phyloP scores from a whole-genome alignment of 1,284 basidiomycete species.

The Apiotrichum domesticum region DNA sequence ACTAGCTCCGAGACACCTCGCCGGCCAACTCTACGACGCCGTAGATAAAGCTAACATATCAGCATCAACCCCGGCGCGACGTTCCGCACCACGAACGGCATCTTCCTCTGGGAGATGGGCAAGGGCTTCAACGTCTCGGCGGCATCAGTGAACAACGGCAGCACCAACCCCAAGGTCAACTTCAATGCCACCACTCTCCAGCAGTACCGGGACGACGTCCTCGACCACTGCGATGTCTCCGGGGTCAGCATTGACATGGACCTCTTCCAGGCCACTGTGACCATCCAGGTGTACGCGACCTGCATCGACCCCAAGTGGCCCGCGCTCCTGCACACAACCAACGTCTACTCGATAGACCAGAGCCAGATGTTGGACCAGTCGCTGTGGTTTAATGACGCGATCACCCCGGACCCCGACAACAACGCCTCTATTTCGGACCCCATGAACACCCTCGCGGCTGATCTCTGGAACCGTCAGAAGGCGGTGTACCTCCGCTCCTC shows the following conservation, averaged over 20 bases:
- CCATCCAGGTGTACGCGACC: slow-evolving; percentile 17
- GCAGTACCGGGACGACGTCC: slow-evolving; percentile 17
- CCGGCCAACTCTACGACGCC: no score
- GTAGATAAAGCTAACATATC: no score
- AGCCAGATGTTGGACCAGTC: slow-evolving; percentile 7
- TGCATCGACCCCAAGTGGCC: slow-evolving; percentile 22
- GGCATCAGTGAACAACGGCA: background rate
- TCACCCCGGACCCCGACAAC: slow-evolving; percentile 7
- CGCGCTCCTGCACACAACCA: slow-evolving; percentile 10
- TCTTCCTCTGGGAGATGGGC: slow-evolving; percentile 22
- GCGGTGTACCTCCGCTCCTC: slow-evolving; percentile 9
- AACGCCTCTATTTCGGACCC: slow-evolving; percentile 2
- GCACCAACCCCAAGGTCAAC: slow-evolving; percentile 10
- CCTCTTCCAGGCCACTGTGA: slow-evolving; percentile 11
- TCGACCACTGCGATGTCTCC: slow-evolving; percentile 17
- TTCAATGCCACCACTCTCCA: slow-evolving; percentile 12
- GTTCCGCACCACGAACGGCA: slow-evolving; percentile 18
- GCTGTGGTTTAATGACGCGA: slow-evolving; percentile 12
- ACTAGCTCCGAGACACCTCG: no score
- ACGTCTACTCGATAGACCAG: slow-evolving; percentile 13
- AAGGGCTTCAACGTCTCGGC: slow-evolving; percentile 17
- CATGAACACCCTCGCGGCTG: slow-evolving; percentile 11
- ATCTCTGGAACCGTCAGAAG: slow-evolving; percentile 16
- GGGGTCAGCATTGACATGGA: slow-evolving; percentile 17
- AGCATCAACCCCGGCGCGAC: slow-evolving; percentile 12